Conservation (phyloP, 768 basidiomycete genomes). For the Roridomyces roridus region DNA sequence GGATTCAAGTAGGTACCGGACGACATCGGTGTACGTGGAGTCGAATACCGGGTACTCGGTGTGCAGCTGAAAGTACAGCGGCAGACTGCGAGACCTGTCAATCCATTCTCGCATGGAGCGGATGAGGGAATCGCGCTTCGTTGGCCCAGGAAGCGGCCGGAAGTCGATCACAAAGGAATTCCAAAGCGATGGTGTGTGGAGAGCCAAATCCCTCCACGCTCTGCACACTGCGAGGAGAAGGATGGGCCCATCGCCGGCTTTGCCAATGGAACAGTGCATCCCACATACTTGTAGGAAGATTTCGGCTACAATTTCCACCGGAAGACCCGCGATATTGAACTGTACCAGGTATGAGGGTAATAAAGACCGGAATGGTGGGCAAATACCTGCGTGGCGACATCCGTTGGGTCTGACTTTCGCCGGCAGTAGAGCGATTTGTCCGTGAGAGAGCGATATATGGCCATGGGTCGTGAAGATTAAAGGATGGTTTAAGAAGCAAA, state of each 20-base stretch:
- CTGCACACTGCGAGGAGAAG: conserved; percentile 46
- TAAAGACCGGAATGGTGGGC: not conserved
- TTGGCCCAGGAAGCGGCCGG: conserved; percentile 16
- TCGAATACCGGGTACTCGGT: conserved; percentile 9
- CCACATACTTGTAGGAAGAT: conserved; percentile 50
- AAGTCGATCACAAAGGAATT: conserved; percentile 47
- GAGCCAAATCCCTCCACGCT: conserved; percentile 47
- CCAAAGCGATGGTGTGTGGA: conserved; percentile 53
- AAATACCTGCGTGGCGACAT: conserved; percentile 1
- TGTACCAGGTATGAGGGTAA: not conserved
- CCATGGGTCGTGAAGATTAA: conserved; percentile 15
- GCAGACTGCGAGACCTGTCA: conserved; percentile 34
- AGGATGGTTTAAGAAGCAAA: conserved; percentile 18
- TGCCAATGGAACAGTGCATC: conserved; percentile 36
- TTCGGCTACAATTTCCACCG: conserved; percentile 52
- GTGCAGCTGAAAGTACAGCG: conserved; percentile 15
- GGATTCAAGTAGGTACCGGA: conserved; percentile 10
- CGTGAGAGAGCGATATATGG: conserved; percentile 6
- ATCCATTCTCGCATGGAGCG: conserved; percentile 42
- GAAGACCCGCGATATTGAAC: conserved; percentile 47
- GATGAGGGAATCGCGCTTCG: conserved; percentile 24
- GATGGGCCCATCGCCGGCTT: conserved; percentile 40
- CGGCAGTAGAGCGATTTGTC: conserved; percentile 7
- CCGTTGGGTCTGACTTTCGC: not conserved
- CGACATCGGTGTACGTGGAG: conserved; percentile 9